Evolutionary conservation across 371 early-diverging fungal genomes (phyloP).

Genomic region (Dipsacomyces acuminosporus): DNA sequence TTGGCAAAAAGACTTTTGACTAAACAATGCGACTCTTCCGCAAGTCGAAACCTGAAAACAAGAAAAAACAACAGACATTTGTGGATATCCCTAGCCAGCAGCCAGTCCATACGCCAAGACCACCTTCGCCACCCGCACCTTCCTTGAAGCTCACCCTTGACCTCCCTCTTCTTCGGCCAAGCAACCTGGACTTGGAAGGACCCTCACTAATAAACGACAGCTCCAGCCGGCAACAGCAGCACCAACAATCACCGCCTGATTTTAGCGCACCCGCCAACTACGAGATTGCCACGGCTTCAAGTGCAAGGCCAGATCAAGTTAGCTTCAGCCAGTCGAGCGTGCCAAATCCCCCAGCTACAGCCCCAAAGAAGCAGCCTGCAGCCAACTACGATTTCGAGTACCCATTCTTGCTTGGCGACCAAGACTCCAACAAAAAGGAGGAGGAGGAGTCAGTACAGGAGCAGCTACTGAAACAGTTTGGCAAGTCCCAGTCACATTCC

Average conservation of each 20-base stretch:
- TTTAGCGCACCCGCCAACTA: not conserved
- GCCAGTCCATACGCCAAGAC: not conserved
- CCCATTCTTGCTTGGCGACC: slow-evolving; percentile 5
- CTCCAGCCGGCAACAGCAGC: too few relatives aligned
- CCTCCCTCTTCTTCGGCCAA: slow-evolving; percentile 16
- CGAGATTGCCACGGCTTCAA: not conserved
- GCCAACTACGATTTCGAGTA: slow-evolving; percentile 21
- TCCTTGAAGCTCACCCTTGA: slow-evolving; percentile 27
- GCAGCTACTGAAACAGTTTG: slow-evolving; percentile 29
- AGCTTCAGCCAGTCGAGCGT: too few relatives aligned
- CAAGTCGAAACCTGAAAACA: slow-evolving; percentile 20
- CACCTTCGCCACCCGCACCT: slow-evolving; percentile 22
- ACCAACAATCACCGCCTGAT: not conserved
- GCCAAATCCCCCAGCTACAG: too few relatives aligned
- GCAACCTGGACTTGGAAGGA: slow-evolving; percentile 4
- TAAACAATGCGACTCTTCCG: slow-evolving; percentile 36
- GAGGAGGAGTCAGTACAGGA: slow-evolving; percentile 6
- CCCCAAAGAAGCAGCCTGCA: not conserved
- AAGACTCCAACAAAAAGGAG: not conserved
- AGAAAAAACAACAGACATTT: not conserved
- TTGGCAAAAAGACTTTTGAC: too few relatives aligned
- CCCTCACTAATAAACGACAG: too few relatives aligned
- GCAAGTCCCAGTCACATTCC: not conserved
- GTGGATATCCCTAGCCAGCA: not conserved
- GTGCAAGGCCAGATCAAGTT: too few relatives aligned